These are phyloP conservation scores for Agaricus blazei DNA, from an alignment of 768 basidiomycete species.

Conservation along the genomic window DNA sequence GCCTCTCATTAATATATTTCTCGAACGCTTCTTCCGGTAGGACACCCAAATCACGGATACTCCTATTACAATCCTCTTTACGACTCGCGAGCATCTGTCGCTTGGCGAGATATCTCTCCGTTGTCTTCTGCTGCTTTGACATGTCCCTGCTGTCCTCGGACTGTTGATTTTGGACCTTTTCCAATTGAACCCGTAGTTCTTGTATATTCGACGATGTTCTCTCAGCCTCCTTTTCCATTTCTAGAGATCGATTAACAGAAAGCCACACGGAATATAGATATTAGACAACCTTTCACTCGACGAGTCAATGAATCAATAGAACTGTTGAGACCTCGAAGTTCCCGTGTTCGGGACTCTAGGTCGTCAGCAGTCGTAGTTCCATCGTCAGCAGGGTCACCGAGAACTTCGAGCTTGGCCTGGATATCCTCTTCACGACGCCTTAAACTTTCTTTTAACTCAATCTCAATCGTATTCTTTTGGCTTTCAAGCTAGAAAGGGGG, in stretches of 20 bases:
- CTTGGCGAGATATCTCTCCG: conserved; percentile 92
- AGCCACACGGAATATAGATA: not conserved
- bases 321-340: conserved; percentile 60
- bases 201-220: conserved; percentile 58
- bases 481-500: conserved; percentile 53
- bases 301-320: conserved; percentile 62
- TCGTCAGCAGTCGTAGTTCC: conserved; percentile 53
- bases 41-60: conserved; percentile 94
- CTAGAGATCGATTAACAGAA: conserved; percentile 28
- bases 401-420: conserved; percentile 64
- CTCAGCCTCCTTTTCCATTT: conserved; percentile 70
- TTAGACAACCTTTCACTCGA: conserved; percentile 50
- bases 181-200: conserved; percentile 58
- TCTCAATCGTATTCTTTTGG: conserved; percentile 78
- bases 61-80: conserved; percentile 93
- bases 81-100: conserved; percentile 77
- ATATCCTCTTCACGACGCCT: conserved; percentile 78
- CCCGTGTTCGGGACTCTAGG: conserved; percentile 61
- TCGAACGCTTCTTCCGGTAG: conserved; percentile 96
- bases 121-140: conserved; percentile 90
- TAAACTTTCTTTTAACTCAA: conserved; percentile 89
- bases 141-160: conserved; percentile 82
- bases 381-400: conserved; percentile 61
- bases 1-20: conserved; percentile 84
- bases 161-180: conserved; percentile 77